A percentile compares a stretch with the other conserved stretches of the same genome.
Evolutionary conservation across 2,329 filamentous ascomycete genomes (phyloP).

Genomic region (Nigrograna mackinnonii): DNA sequence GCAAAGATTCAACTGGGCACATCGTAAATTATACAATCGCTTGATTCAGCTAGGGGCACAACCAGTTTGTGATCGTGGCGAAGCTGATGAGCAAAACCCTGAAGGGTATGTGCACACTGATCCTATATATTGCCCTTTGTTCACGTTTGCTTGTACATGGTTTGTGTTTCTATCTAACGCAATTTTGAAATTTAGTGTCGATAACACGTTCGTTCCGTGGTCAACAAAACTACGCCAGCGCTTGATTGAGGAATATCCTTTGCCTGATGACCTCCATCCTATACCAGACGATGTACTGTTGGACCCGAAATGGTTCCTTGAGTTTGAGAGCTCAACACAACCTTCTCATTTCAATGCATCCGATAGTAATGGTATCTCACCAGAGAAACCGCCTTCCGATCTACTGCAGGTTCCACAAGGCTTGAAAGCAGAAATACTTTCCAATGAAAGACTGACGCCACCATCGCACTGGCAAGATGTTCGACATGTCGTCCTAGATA

Average conservation of each 20-base stretch:
- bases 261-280: conserved; percentile 67
- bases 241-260: conserved; percentile 69
- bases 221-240: conserved; percentile 66
- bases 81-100: conserved; percentile 91
- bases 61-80: conserved; percentile 75
- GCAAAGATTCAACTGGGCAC: conserved; percentile 85
- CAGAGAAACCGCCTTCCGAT: conserved; percentile 41
- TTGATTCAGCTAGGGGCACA: conserved; percentile 81
- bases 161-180: conserved; percentile 2
- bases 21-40: conserved; percentile 83
- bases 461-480: conserved; percentile 90
- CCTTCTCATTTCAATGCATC: background rate
- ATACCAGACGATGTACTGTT: conserved; percentile 76
- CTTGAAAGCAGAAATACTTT: conserved; percentile 60
- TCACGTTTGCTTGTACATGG: conserved; percentile 1
- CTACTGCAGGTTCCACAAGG: conserved; percentile 63
- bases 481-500: conserved; percentile 70
- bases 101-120: conserved; percentile 83
- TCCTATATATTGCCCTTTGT: background rate
- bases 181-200: conserved; percentile 60
- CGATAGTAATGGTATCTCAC: conserved; percentile 4
- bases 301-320: conserved; percentile 72
- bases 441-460: conserved; percentile 78
- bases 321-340: conserved; percentile 26
- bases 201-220: conserved; percentile 83